Percentiles rank a stretch among this genome's conserved stretches.
Conservation (phyloP, 2,329 filamentous ascomycete genomes). For the Macrophomina phaseolina region DNA sequence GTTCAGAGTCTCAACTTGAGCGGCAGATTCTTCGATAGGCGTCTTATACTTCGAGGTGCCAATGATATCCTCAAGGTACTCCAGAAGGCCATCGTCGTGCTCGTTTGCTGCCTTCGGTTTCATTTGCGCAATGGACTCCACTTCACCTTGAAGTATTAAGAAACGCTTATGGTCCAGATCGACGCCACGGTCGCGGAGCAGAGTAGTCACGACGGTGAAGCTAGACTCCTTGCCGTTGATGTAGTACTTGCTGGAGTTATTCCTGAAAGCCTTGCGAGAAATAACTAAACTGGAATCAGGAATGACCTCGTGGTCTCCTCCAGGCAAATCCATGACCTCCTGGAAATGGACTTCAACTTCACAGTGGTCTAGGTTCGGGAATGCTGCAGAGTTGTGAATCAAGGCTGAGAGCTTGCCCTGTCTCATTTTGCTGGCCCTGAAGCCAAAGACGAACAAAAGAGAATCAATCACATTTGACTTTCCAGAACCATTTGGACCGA, state of each 20-base stretch:
- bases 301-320: slow-evolving; percentile 75
- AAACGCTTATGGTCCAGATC: slow-evolving; percentile 99
- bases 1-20: slow-evolving; percentile 89
- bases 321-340: slow-evolving; percentile 87
- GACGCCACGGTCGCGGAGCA: slow-evolving; percentile 86
- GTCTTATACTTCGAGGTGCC: slow-evolving; percentile 98
- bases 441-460: slow-evolving; percentile 97
- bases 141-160: slow-evolving; percentile 94
- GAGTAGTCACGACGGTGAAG: slow-evolving; percentile 87
- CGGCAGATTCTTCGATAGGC: slow-evolving; percentile 91
- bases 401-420: slow-evolving; percentile 97
- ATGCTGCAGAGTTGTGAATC: slow-evolving; percentile 93
- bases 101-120: slow-evolving; percentile 94
- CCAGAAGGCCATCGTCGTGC: slow-evolving; percentile 92
- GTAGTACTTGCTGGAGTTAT: slow-evolving; percentile 98
- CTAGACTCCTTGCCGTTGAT: slow-evolving; percentile 89
- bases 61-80: slow-evolving; percentile 98
- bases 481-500: slow-evolving; percentile 95
- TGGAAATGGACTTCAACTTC: slow-evolving; percentile 97
- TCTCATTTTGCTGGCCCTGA: slow-evolving; percentile 98
- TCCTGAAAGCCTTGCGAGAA: slow-evolving; percentile 92
- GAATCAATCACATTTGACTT: slow-evolving; percentile 99
- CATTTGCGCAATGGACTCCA: slow-evolving; percentile 99
- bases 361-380: slow-evolving; percentile 84
- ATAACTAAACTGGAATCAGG: slow-evolving; percentile 86